Evolutionary conservation across 148 eudicot species (phyloP).

Genomic region (Silene uniflora): DNA sequence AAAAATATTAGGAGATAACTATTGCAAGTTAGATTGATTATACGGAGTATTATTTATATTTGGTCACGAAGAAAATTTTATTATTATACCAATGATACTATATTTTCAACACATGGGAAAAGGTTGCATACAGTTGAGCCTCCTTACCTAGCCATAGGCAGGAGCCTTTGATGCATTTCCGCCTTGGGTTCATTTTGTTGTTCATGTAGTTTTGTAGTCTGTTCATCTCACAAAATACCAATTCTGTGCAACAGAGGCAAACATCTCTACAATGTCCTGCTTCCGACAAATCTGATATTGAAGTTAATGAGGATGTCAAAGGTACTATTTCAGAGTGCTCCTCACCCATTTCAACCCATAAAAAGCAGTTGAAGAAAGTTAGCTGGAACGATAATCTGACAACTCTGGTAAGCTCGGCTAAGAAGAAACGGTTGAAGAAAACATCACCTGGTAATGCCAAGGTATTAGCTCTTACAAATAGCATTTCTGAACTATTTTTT

Average conservation of each 20-base stretch:
- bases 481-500: not conserved
- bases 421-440: conserved; percentile 20
- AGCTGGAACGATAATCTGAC: conserved; percentile 27
- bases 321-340: conserved; percentile 13
- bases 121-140: not conserved
- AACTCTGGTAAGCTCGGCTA: conserved; percentile 17
- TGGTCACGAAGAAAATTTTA: too few species aligned
- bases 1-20: too few species aligned
- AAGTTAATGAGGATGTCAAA: conserved; percentile 6
- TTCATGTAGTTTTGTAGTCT: not conserved
- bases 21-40: too few species aligned
- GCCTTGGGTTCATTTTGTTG: too few species aligned
- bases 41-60: too few species aligned
- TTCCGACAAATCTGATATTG: conserved; percentile 8
- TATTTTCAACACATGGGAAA: too few species aligned
- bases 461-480: conserved; percentile 11
- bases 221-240: not conserved
- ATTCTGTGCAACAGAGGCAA: conserved; percentile 20
- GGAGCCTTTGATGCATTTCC: too few species aligned
- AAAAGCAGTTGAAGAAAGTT: conserved; percentile 22
- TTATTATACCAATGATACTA: too few species aligned
- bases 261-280: conserved; percentile 5
- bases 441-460: not conserved
- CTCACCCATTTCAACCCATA: conserved; percentile 11
- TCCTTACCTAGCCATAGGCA: not conserved